Evolutionary conservation across 306 rosid species (phyloP).

Genomic region (Pueraria montana): DNA sequence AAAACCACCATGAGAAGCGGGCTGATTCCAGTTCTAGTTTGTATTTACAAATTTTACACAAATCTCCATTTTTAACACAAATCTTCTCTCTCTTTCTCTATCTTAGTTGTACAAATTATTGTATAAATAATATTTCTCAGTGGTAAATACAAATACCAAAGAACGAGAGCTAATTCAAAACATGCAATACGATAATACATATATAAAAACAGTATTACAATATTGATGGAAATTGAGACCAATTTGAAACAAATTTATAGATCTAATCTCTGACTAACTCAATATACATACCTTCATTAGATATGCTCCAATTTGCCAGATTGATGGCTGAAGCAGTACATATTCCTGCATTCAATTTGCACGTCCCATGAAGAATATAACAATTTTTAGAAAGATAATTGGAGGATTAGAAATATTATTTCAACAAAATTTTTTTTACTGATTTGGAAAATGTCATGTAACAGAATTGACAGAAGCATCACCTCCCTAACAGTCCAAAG

Average conservation of each 20-base stretch:
- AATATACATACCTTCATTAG: slow-evolving; percentile 83
- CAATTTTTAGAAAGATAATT: slow-evolving; percentile 1
- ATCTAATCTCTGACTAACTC: slow-evolving; percentile 39
- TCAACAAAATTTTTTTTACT: not conserved
- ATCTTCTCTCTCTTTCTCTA: no score
- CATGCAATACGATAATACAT: not conserved
- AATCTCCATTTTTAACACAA: not conserved
- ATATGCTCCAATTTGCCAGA: slow-evolving; percentile 98
- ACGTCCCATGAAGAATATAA: slow-evolving; percentile 28
- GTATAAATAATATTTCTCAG: no score
- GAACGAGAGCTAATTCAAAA: not conserved
- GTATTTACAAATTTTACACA: slow-evolving; percentile 2
- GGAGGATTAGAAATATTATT: slow-evolving; percentile 10
- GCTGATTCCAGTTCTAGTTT: slow-evolving; percentile 4
- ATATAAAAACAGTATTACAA: not conserved
- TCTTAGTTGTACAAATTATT: no score
- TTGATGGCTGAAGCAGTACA: slow-evolving; percentile 96
- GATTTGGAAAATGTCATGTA: slow-evolving; percentile 6
- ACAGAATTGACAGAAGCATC: no score
- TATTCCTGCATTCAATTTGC: slow-evolving; percentile 70
- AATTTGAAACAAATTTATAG: slow-evolving; percentile 11
- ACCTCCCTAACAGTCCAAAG: no score
- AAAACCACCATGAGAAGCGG: no score
- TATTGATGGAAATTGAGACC: not conserved
- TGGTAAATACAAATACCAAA: not conserved